Percentiles rank a stretch among this genome's conserved stretches.
phyloP scores from a whole-genome alignment of 768 basidiomycete species.

The Antrodiella citrinella region DNA sequence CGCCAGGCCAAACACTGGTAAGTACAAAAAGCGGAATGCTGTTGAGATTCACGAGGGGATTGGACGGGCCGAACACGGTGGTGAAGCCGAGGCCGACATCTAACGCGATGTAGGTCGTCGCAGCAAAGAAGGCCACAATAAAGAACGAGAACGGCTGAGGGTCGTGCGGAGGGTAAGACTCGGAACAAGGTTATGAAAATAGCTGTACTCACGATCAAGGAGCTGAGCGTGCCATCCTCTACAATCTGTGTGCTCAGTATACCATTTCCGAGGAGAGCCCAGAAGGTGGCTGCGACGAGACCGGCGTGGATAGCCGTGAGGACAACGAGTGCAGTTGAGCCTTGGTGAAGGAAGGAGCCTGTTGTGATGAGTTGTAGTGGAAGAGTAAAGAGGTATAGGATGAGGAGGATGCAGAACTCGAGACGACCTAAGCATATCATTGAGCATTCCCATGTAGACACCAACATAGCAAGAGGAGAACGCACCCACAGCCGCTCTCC shows the following conservation, averaged over 20 bases:
- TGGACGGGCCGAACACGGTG: slow-evolving; percentile 46
- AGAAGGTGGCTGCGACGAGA: slow-evolving; percentile 68
- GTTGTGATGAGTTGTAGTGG: slow-evolving; percentile 77
- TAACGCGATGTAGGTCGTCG: slow-evolving; percentile 76
- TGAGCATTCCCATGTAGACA: not conserved
- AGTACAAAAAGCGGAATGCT: slow-evolving; percentile 77
- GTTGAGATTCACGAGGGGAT: slow-evolving; percentile 45
- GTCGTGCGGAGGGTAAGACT: not conserved
- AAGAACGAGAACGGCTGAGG: slow-evolving; percentile 57
- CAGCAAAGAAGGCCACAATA: slow-evolving; percentile 50
- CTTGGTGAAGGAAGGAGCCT: slow-evolving; percentile 73
- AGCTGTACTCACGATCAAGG: slow-evolving; percentile 46
- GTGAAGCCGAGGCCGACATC: slow-evolving; percentile 73
- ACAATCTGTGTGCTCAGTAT: slow-evolving; percentile 83
- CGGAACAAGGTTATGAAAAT: too few species aligned
- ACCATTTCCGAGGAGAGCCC: slow-evolving; percentile 69
- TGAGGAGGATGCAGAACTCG: slow-evolving; percentile 62
- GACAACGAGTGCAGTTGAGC: slow-evolving; percentile 57
- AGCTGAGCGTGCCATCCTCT: slow-evolving; percentile 79
- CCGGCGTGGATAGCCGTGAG: slow-evolving; percentile 78
- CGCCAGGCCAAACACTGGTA: slow-evolving; percentile 71
- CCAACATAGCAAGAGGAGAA: too few species aligned
- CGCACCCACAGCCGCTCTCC: slow-evolving; percentile 86
- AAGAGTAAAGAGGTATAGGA: slow-evolving; percentile 62
- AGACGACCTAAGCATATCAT: slow-evolving; percentile 40